Conservation (phyloP, 768 basidiomycete genomes). For the Suillus fuscotomentosus region DNA sequence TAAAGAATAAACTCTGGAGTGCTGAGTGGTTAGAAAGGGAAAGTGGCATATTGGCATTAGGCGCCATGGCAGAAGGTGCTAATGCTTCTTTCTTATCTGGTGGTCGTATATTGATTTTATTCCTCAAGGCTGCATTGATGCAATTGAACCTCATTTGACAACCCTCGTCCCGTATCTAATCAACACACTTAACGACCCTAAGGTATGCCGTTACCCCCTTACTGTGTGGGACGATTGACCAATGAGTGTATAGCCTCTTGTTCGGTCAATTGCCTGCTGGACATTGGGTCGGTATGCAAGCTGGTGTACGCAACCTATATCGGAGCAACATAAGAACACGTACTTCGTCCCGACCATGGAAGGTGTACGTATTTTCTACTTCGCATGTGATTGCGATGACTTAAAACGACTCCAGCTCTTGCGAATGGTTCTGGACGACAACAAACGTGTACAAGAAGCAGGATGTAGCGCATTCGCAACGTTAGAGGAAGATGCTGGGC, state of each 20-base stretch:
- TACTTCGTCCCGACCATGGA: conserved; percentile 99
- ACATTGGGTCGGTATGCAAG: conserved; percentile 98
- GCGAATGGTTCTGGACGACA: conserved; percentile 95
- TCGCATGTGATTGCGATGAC: background rate
- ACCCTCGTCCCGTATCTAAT: conserved; percentile 92
- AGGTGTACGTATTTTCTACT: conserved; percentile 62
- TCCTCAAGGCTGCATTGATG: conserved; percentile 86
- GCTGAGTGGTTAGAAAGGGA: conserved; percentile 92
- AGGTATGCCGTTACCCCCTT: conserved; percentile 50
- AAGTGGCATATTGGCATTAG: conserved; percentile 92
- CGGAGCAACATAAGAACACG: conserved; percentile 82
- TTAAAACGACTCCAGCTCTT: conserved; percentile 60
- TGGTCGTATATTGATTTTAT: conserved; percentile 10
- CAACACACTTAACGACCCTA: conserved; percentile 85
- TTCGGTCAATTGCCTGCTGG: conserved; percentile 99
- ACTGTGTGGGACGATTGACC: conserved; percentile 7
- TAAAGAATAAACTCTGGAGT: conserved; percentile 95
- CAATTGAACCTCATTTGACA: conserved; percentile 92
- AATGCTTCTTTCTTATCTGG: background rate
- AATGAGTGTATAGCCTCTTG: conserved; percentile 67
- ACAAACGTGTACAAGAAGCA: conserved; percentile 98
- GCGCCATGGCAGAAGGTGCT: conserved; percentile 97
- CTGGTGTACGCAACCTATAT: conserved; percentile 88
- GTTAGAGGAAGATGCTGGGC: conserved; percentile 94
- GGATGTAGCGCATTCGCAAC: conserved; percentile 99